Base-by-base conservation (phyloP, 208 protist species). In the Phytomonas francai region DNA sequence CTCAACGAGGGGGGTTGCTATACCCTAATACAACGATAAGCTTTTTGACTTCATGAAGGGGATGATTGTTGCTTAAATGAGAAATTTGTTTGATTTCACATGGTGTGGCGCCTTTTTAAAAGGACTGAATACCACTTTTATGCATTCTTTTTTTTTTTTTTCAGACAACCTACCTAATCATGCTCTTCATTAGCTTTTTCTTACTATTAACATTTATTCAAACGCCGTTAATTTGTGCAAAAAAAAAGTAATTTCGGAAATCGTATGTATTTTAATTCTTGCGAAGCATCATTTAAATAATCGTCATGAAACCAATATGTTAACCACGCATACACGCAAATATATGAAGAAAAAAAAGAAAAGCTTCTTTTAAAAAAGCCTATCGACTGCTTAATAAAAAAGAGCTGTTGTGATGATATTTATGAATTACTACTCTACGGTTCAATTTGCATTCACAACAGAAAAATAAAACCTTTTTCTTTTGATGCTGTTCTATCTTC, bases 361-460 rank as follows among this genome's bases (percentile, higher is more conserved):
- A 25, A 39, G 14, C 29, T 63, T 63, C 22, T 63, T 39, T 63
- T n/a, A 65, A 68, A 65, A n/a, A n/a, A n/a, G n/a, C n/a, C n/a
- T n/a, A n/a, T n/a, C n/a, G n/a, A n/a, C n/a, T n/a, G n/a, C n/a
- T n/a, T n/a, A n/a, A n/a, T n/a, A n/a, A n/a, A n/a, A n/a, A n/a
- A n/a, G n/a, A n/a, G n/a, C n/a, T n/a, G n/a, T n/a, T n/a, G n/a
- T n/a, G n/a, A 30, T 8, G 42, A 56, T 28, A 63, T 67, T 51
- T 42, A 8, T 27, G 11, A n/a, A 14, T 63, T 63, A 67, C 29
- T 63, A 34, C 57, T 67, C 25, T 67, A 11, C 11, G 16, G 32
- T 16, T 67, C 29, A 62, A 58, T 70, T 67, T 67, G 16, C 32
- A 65, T 67, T 56, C n/a, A 67, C 14, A 67, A 67, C 16, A 30